Base-by-base conservation (phyloP, 352 stramenopile species). In the Phytophthora cajani region DNA sequence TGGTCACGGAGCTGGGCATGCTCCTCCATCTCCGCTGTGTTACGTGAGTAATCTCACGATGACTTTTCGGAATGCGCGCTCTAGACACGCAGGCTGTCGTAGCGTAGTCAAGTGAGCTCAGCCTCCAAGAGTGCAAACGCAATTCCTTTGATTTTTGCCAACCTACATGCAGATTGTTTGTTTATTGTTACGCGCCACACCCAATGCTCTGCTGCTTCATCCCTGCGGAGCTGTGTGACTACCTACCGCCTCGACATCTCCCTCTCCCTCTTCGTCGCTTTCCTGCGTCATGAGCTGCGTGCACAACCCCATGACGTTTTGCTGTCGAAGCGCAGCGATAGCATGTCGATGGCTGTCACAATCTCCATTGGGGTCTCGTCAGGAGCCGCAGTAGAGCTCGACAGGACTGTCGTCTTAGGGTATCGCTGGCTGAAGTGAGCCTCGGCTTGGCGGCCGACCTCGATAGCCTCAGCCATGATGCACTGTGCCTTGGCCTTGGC, bases 1-100 rank as follows among this genome's bases (percentile, higher is more conserved):
- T 99, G 42, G 94, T 99, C 36, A 99, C 98, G 17, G 98, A 99
- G 79, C 87, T 99, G 25, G 97, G 97, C 25, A 98, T 99, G 79
- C 92, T 99, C 52, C 97, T 98, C 94, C 71, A 95, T 99, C 58
- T 97, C 97, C n/a, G 97, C 99, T 38, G 89, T 99, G 56, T 79
- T 99, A 58, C 85, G 97, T 62, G 98, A 99, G 78, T 93, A 93
- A 72, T 89, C 84, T 53, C 86, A 87, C 47, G 87, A 93, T 55
- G 79, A 76, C 6, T 69, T 90, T 36, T 74, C 81, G 57, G 84
- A 92, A 44, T 62, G 74, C 11, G 30, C 64, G 30, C 70, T 77
- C 32, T 75, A 70, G 47, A 50, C 25, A 67, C 46, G 50, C 64
- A 69, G 30, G 23, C 23, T 27, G 52, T 64, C 23, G 23, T 27